These are phyloP conservation scores for Podaxis pistillaris DNA, from an alignment of 768 basidiomycete species.

Conservation along the genomic window DNA sequence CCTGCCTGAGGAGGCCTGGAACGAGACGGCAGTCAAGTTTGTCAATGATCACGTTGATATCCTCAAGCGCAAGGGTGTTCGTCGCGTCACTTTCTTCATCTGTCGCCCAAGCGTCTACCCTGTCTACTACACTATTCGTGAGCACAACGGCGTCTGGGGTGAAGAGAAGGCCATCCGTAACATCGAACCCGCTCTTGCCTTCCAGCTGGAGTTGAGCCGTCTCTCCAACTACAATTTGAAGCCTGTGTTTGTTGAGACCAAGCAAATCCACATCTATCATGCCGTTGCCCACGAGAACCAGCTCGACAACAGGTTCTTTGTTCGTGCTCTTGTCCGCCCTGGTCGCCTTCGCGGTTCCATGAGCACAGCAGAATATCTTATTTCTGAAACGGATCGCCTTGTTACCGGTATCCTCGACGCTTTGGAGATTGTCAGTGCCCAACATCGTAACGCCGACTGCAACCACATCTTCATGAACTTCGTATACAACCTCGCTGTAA, in stretches of 20 bases:
- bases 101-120: conserved; percentile 93
- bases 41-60: conserved; percentile 65
- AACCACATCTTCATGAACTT: conserved; percentile 99
- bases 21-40: conserved; percentile 65
- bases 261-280: conserved; percentile 98
- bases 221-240: conserved; percentile 95
- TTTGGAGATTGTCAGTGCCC: conserved; percentile 88
- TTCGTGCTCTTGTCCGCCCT: conserved; percentile 94
- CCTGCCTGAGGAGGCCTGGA: conserved; percentile 74
- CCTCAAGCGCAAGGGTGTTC: conserved; percentile 75
- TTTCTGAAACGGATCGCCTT: conserved; percentile 96
- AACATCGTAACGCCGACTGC: conserved; percentile 91
- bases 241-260: conserved; percentile 95
- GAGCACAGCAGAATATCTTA: conserved; percentile 96
- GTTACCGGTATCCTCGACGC: conserved; percentile 94
- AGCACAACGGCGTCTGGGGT: conserved; percentile 70
- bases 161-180: conserved; percentile 98
- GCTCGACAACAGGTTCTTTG: conserved; percentile 97
- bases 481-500: conserved; percentile 92
- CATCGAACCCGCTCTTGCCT: conserved; percentile 96
- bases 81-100: conserved; percentile 88
- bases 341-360: conserved; percentile 90
- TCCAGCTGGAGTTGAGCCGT: conserved; percentile 95
- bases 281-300: conserved; percentile 94
- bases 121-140: conserved; percentile 89